Evolutionary conservation across 805 yeast genomes (phyloP).

Genomic region (Grigorovia transvaalensis): DNA sequence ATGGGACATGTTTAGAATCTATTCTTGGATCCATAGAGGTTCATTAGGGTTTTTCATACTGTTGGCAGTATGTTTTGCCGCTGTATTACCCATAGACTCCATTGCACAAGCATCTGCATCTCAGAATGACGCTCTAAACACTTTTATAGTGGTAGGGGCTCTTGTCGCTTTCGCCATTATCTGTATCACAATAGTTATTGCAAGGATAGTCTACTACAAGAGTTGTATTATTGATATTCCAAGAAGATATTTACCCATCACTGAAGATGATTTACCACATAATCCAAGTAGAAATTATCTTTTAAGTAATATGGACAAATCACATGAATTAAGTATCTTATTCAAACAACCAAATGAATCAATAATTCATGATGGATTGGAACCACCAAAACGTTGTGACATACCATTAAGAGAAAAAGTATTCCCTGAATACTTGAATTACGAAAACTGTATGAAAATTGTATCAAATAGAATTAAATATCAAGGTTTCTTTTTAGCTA

Average conservation of each 20-base stretch:
- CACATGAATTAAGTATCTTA: constrained; percentile 31
- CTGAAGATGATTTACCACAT: constrained; percentile 47
- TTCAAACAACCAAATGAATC: constrained; percentile 34
- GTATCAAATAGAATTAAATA: constrained; percentile 48
- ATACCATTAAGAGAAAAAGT: constrained; percentile 7
- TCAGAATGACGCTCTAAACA: constrained; percentile 58
- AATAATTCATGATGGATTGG: constrained; percentile 44
- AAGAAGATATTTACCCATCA: constrained; percentile 59
- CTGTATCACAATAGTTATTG: constrained; percentile 41
- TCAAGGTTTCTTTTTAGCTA: constrained; percentile 33
- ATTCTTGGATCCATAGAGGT: constrained; percentile 12
- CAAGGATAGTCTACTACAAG: constrained; percentile 49
- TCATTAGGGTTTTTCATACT: constrained; percentile 17
- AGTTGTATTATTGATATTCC: constrained; percentile 68
- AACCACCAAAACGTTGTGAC: constrained; percentile 33
- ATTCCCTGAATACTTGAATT: constrained; percentile 33
- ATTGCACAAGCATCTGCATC: constrained; percentile 47
- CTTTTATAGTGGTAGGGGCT: constrained; percentile 69
- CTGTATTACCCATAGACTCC: constrained; percentile 74
- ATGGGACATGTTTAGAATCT: background rate
- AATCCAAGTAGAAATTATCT: constrained; percentile 33
- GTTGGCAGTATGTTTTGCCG: constrained; percentile 45
- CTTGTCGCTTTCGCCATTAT: constrained; percentile 49
- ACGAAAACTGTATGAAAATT: constrained; percentile 49
- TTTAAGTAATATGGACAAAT: constrained; percentile 31